Percentiles rank a stretch among this genome's conserved stretches.
phyloP scores from a whole-genome alignment of 371 early-diverging fungal genomes.

The Dichotomocladium elegans region DNA sequence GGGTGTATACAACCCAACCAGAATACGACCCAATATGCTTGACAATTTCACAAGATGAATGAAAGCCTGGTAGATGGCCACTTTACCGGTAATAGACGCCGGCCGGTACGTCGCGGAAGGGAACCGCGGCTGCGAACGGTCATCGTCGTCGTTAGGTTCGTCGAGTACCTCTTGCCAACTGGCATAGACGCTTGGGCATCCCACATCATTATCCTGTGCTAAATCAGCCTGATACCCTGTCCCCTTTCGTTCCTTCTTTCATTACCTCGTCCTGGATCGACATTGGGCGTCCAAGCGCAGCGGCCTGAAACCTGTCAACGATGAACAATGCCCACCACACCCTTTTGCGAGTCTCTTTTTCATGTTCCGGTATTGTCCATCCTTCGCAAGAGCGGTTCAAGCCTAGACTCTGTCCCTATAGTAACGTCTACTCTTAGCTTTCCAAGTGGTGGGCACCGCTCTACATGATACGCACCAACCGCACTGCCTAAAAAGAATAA shows the following conservation, averaged over 20 bases:
- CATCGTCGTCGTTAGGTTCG: constrained; percentile 17
- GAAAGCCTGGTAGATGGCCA: constrained; percentile 38
- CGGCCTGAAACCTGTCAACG: constrained; percentile 41
- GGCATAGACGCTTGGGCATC: constrained; percentile 32
- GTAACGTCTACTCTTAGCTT: no score
- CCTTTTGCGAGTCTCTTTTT: constrained; percentile 42
- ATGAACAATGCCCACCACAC: constrained; percentile 45
- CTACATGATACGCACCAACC: no score
- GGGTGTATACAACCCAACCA: constrained; percentile 45
- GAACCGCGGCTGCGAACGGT: constrained; percentile 21
- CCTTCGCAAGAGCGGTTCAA: constrained; percentile 39
- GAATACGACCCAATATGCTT: constrained; percentile 40
- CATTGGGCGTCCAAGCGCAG: constrained; percentile 42
- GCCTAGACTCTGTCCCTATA: constrained; percentile 36
- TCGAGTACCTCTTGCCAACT: constrained; percentile 40
- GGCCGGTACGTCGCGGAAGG: constrained; percentile 39
- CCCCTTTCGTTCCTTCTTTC: background rate
- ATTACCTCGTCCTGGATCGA: constrained; percentile 40
- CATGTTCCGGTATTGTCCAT: constrained; percentile 40
- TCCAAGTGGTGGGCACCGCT: no score
- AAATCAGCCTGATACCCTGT: background rate
- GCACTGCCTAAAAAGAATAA: no score
- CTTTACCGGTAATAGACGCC: constrained; percentile 4
- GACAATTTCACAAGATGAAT: constrained; percentile 42
- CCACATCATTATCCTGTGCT: constrained; percentile 36